These are phyloP conservation scores for Hylodesmum podocarpum DNA, from an alignment of 306 rosid species.

Conservation along the genomic window DNA sequence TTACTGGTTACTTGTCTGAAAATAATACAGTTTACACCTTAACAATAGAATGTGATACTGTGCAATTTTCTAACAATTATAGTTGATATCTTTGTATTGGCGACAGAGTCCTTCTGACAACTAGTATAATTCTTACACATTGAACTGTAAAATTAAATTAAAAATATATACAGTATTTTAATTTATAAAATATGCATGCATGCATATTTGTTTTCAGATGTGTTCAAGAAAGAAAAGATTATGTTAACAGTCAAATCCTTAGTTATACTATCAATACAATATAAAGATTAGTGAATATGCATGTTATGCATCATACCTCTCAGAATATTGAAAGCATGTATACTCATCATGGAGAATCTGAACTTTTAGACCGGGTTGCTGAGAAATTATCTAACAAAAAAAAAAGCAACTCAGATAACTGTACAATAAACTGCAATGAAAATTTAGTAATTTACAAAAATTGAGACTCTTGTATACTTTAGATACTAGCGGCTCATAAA, in stretches of 20 bases:
- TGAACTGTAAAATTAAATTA: too few species aligned
- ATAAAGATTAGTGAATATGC: constrained; percentile 2
- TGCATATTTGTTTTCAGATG: neutral
- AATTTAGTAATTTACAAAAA: constrained; percentile 1
- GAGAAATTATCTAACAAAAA: constrained; percentile 64
- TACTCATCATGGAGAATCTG: constrained; percentile 83
- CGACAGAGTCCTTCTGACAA: neutral
- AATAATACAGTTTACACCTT: neutral
- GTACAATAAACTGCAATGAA: constrained; percentile 10
- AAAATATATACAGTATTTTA: too few species aligned
- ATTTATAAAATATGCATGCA: constrained; percentile 11
- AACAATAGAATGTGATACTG: neutral
- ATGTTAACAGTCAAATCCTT: neutral
- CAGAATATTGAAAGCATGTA: constrained; percentile 84
- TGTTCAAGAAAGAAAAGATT: neutral
- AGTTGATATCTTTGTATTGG: neutral
- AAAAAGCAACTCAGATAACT: constrained; percentile 32
- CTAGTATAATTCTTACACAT: neutral
- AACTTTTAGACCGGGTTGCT: constrained; percentile 71
- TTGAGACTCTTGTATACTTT: constrained; percentile 48
- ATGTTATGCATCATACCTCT: constrained; percentile 56
- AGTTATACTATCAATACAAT: neutral
- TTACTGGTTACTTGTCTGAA: neutral
- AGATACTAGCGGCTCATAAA: constrained; percentile 71
- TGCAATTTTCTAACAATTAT: neutral